A percentile compares a stretch with the other conserved stretches of the same genome.
Conservation (phyloP, 768 basidiomycete species). For the Collybiopsis confluens region DNA sequence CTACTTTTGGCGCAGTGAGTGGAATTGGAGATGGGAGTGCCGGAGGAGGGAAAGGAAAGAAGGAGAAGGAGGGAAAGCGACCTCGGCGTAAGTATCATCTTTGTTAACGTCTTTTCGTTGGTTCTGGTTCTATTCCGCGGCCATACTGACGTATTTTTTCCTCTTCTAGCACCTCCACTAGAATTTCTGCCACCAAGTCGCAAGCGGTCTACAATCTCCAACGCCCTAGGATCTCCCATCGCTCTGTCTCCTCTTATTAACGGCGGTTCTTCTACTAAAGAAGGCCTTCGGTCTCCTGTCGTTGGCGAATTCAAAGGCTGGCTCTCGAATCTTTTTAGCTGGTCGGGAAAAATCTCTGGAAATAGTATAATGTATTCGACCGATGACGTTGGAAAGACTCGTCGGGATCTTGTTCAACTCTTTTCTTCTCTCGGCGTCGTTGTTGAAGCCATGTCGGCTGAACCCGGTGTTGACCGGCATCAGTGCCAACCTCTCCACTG, state of each 20-base stretch:
- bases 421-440: conserved; percentile 62
- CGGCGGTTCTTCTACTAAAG: conserved; percentile 25
- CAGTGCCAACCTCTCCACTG: conserved; percentile 30
- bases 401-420: conserved; percentile 58
- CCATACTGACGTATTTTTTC: conserved; percentile 7
- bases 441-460: conserved; percentile 32
- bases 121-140: neutral
- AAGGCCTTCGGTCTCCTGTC: conserved; percentile 55
- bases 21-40: conserved; percentile 21
- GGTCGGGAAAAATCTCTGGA: conserved; percentile 53
- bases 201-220: conserved; percentile 40
- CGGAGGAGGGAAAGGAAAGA: conserved; percentile 28
- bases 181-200: conserved; percentile 45
- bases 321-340: conserved; percentile 95
- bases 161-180: conserved; percentile 45
- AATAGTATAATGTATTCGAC: conserved; percentile 46
- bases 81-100: conserved; percentile 43
- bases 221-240: conserved; percentile 44
- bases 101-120: neutral
- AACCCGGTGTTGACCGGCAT: conserved; percentile 12
- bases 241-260: conserved; percentile 36
- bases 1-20: conserved; percentile 16
- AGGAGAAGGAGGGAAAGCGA: conserved; percentile 53
- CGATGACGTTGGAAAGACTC: conserved; percentile 55
- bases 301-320: conserved; percentile 86